These are phyloP conservation scores for Ajuga chamaepitys DNA, from an alignment of 257 asterid species.

Conservation along the genomic window DNA sequence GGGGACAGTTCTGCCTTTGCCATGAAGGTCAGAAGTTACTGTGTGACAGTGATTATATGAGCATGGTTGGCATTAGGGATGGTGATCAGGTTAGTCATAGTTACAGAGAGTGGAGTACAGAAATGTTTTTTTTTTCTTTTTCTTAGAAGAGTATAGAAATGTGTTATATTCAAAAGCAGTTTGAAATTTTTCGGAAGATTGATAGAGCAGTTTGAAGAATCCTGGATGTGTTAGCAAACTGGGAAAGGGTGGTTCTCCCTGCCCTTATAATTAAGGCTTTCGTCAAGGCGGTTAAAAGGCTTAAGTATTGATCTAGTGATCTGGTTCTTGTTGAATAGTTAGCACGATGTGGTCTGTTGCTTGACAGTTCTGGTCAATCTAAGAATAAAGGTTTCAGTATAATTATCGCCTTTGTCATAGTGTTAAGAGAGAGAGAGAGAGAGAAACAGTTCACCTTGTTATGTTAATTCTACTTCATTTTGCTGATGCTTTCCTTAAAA, in stretches of 20 bases:
- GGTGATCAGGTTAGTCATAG: constrained; percentile 67
- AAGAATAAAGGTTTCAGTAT: neutral
- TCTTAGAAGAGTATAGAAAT: no score
- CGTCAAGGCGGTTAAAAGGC: neutral
- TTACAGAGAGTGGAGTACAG: neutral
- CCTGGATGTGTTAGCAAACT: neutral
- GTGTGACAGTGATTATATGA: constrained; percentile 42
- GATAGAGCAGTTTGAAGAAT: neutral
- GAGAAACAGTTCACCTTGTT: neutral
- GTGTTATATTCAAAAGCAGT: neutral
- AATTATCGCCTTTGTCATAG: neutral
- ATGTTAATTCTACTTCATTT: neutral
- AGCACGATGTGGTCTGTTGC: neutral
- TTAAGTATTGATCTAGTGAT: neutral
- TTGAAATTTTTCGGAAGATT: neutral
- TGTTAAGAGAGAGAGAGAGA: neutral
- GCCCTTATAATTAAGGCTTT: neutral
- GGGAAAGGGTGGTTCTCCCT: no score
- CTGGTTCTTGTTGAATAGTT: neutral
- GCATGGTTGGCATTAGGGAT: constrained; percentile 56
- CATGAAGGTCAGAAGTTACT: constrained; percentile 56
- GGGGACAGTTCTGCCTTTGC: constrained; percentile 84
- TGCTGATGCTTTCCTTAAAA: constrained; percentile 16
- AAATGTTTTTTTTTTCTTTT: no score
- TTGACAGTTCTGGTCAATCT: neutral